Percentiles rank a stretch among this genome's conserved stretches.
Evolutionary conservation across 345 rosid genomes (phyloP).

Genomic region (Arabis hirsuta): DNA sequence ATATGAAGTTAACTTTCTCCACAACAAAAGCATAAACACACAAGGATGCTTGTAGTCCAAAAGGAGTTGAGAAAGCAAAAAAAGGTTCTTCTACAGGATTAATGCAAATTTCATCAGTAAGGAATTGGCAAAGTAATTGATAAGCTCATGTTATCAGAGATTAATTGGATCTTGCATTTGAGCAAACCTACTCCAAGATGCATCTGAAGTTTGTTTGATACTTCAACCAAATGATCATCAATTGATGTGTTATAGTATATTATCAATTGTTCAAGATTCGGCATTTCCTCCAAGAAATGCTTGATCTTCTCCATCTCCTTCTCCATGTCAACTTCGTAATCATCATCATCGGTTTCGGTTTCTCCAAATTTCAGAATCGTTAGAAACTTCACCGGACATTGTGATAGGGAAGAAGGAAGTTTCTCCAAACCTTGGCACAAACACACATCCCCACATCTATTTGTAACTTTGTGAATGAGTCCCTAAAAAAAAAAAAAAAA

Average conservation of each 20-base stretch:
- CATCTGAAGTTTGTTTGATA: conserved; percentile 26
- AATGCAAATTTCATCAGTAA: conserved; percentile 3
- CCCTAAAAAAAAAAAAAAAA: conserved; percentile 26
- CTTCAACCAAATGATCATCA: conserved; percentile 13
- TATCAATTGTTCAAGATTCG: conserved; percentile 28
- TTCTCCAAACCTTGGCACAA: conserved; percentile 24
- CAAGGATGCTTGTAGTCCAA: conserved; percentile 6
- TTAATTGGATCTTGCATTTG: conserved; percentile 34
- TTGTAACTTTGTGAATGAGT: conserved; percentile 25
- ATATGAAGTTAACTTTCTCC: conserved; percentile 14
- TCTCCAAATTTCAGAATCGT: conserved; percentile 34
- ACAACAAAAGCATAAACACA: conserved; percentile 14
- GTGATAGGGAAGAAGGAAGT: conserved; percentile 12
- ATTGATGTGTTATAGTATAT: conserved; percentile 24
- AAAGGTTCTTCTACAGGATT: neutral
- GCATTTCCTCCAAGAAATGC: conserved; percentile 19
- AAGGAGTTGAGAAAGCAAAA: neutral
- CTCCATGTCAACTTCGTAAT: neutral
- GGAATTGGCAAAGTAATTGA: conserved; percentile 11
- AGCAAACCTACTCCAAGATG: conserved; percentile 22
- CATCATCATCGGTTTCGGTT: neutral
- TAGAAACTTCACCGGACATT: conserved; percentile 35
- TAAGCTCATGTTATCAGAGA: conserved; percentile 22
- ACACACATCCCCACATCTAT: conserved; percentile 31
- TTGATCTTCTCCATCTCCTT: conserved; percentile 25